Conservation (phyloP, 495 filamentous ascomycete species). For the Lophiostoma macrostomum region DNA sequence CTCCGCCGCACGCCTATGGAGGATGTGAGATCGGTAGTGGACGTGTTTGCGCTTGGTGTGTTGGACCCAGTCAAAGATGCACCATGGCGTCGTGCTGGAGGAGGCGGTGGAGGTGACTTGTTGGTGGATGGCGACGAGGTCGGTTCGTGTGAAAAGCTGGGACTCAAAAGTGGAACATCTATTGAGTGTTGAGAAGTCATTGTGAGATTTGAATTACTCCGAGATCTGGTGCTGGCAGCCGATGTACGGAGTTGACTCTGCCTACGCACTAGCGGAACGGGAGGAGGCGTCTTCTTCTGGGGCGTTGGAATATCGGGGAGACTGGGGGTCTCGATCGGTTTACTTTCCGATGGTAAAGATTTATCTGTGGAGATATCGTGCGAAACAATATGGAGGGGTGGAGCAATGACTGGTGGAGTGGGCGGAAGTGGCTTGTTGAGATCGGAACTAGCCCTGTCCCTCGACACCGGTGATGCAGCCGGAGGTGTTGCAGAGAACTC, state of each 20-base stretch:
- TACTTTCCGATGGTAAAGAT: neutral
- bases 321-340: neutral
- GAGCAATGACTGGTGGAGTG: slow-evolving; percentile 11
- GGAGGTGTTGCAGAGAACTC: slow-evolving; percentile 36
- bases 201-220: slow-evolving; percentile 37
- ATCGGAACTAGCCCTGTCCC: slow-evolving; percentile 32
- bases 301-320: neutral
- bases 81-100: slow-evolving; percentile 32
- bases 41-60: slow-evolving; percentile 22
- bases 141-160: slow-evolving; percentile 1
- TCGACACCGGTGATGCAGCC: slow-evolving; percentile 6
- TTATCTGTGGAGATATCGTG: slow-evolving; percentile 17
- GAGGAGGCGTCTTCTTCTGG: slow-evolving; percentile 37
- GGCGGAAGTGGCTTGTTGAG: slow-evolving; percentile 43
- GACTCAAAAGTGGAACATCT: slow-evolving; percentile 8
- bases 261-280: slow-evolving; percentile 36
- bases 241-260: slow-evolving; percentile 32
- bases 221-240: slow-evolving; percentile 17
- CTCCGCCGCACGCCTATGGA: slow-evolving; percentile 1
- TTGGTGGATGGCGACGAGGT: slow-evolving; percentile 3
- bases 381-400: slow-evolving; percentile 18
- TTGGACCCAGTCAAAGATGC: slow-evolving; percentile 3
- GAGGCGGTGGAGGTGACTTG: slow-evolving; percentile 35
- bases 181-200: slow-evolving; percentile 29
- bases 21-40: slow-evolving; percentile 23